phyloP scores from a whole-genome alignment of 371 early-diverging fungal species.

The Rhizomucor miehei region DNA sequence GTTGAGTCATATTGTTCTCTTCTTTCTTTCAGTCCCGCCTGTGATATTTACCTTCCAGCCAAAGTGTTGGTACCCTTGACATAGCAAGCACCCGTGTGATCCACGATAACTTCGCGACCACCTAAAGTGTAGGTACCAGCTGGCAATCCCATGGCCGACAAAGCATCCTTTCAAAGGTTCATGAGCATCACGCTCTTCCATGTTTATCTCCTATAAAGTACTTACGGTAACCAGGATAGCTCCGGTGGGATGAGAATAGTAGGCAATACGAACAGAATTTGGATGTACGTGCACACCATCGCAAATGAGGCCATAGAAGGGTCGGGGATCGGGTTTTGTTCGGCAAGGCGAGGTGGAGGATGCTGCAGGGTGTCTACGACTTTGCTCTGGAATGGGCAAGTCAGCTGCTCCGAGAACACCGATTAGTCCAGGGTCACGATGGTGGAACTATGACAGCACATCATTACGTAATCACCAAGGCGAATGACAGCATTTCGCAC shows the following conservation, averaged over 20 bases:
- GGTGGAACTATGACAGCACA: slow-evolving; percentile 55
- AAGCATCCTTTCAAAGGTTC: slow-evolving; percentile 49
- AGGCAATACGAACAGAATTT: slow-evolving; percentile 76
- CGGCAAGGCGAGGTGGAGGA: slow-evolving; percentile 28
- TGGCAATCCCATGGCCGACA: slow-evolving; percentile 74
- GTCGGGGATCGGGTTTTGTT: slow-evolving; percentile 50
- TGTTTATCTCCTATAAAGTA: neutral
- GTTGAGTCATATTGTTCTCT: slow-evolving; percentile 13
- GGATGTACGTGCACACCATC: slow-evolving; percentile 82
- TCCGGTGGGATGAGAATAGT: slow-evolving; percentile 73
- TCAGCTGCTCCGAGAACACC: slow-evolving; percentile 66
- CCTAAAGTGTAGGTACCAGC: slow-evolving; percentile 78
- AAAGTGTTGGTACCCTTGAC: slow-evolving; percentile 77
- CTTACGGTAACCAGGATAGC: slow-evolving; percentile 65
- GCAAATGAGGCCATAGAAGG: slow-evolving; percentile 78
- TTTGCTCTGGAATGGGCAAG: slow-evolving; percentile 25
- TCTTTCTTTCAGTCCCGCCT: neutral
- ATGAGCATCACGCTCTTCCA: neutral
- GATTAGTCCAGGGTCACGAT: slow-evolving; percentile 78
- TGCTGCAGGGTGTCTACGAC: slow-evolving; percentile 30
- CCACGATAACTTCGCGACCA: slow-evolving; percentile 44
- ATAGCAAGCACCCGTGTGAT: slow-evolving; percentile 67
- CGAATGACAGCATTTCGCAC: slow-evolving; percentile 6
- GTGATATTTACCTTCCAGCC: slow-evolving; percentile 61
- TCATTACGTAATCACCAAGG: neutral